A percentile compares a stretch with the other conserved stretches of the same genome.
Conservation (phyloP, 768 basidiomycete genomes). For the Dioszegia crocea region DNA sequence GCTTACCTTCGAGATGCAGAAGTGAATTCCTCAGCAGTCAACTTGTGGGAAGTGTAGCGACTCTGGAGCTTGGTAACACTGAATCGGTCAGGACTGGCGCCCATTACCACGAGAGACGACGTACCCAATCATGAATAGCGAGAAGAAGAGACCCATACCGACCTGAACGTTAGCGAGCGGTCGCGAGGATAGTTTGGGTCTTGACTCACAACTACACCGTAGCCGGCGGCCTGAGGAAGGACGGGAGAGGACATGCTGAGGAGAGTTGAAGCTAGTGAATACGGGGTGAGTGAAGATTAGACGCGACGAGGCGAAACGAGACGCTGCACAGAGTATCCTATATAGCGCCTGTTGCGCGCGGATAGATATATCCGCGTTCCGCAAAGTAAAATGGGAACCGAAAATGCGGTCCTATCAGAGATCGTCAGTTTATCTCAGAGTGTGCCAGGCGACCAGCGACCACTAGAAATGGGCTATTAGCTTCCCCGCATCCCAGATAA, state of each 20-base stretch:
- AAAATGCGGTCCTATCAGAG: no score
- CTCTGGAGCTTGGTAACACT: conserved; percentile 72
- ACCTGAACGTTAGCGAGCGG: conserved; percentile 14
- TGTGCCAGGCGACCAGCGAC: no score
- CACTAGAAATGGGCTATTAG: no score
- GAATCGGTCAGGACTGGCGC: conserved; percentile 2
- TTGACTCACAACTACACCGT: conserved; percentile 68
- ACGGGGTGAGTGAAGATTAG: no score
- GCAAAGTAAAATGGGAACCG: no score
- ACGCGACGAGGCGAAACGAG: no score
- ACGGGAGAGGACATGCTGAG: conserved; percentile 11
- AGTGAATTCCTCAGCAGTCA: conserved; percentile 62
- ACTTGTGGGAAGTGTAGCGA: conserved; percentile 69
- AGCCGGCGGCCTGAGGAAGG: conserved; percentile 76
- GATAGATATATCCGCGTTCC: no score
- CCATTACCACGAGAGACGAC: conserved; percentile 37
- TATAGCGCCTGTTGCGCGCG: no score
- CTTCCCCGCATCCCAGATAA: no score
- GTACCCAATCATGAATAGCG: conserved; percentile 54
- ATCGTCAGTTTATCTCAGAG: no score
- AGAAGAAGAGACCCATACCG: conserved; percentile 77
- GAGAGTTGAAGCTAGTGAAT: neutral
- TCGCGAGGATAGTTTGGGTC: no score
- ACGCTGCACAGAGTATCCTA: no score
- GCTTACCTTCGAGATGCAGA: conserved; percentile 45